A percentile compares a stretch with the other conserved stretches of the same genome.
These are phyloP conservation scores for Helichrysum umbraculigerum DNA, from an alignment of 129 eudicot species.

Conservation along the genomic window DNA sequence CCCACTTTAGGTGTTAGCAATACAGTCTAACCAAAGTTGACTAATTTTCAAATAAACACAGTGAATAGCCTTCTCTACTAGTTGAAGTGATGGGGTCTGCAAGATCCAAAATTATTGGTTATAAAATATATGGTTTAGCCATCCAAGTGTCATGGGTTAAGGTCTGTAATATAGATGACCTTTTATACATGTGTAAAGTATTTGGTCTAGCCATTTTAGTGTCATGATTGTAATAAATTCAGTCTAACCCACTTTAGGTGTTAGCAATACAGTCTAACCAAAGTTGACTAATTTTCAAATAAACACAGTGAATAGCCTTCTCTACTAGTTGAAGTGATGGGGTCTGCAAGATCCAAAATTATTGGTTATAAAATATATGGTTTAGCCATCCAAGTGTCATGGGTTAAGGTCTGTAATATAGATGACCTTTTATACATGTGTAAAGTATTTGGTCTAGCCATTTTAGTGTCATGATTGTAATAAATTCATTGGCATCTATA, in stretches of 20 bases:
- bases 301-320: neutral
- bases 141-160: neutral
- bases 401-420: neutral
- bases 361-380: neutral
- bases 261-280: neutral
- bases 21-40: neutral
- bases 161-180: neutral
- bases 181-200: neutral
- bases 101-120: neutral
- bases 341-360: conserved; percentile 3
- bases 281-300: neutral
- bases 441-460: neutral
- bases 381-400: neutral
- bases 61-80: neutral
- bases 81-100: neutral
- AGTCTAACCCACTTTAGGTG: neutral
- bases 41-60: neutral
- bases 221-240: neutral
- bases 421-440: neutral
- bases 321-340: neutral
- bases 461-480: neutral
- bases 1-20: conserved; percentile 5
- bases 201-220: neutral
- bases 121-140: neutral
- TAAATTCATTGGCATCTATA: neutral